phyloP scores from a whole-genome alignment of 306 rosid genomes.

The Nissolia schottii region DNA sequence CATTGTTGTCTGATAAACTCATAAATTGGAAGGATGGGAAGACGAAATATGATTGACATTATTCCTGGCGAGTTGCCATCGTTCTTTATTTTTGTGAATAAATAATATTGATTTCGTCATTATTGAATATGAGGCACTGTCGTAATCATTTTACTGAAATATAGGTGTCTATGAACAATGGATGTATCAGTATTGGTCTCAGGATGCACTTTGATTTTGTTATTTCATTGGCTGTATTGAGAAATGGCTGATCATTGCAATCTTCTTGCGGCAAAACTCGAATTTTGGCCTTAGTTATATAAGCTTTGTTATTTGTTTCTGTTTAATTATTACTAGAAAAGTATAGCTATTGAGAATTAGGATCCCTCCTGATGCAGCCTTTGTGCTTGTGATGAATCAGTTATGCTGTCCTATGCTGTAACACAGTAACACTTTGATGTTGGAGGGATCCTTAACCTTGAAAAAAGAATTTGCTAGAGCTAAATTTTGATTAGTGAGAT shows the following conservation, averaged over 20 bases:
- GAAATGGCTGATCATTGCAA: neutral
- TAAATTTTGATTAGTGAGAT: neutral
- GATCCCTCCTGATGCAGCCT: neutral
- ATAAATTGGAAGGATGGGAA: neutral
- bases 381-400: neutral
- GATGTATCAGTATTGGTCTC: neutral
- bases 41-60: neutral
- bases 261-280: neutral
- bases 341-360: neutral
- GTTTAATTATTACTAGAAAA: neutral
- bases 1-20: neutral
- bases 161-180: neutral
- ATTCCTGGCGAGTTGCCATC: neutral
- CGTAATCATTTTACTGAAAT: neutral
- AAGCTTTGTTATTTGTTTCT: neutral
- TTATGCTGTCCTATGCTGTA: neutral
- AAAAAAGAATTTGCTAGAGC: neutral
- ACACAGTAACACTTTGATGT: neutral
- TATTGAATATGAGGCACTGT: neutral
- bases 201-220: neutral
- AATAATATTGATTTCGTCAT: neutral
- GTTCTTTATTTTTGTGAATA: neutral
- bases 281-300: neutral
- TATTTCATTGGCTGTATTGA: neutral
- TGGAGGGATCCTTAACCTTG: constrained; percentile 1